Evolutionary conservation across 495 filamentous ascomycete species (phyloP).

Genomic region (Tuber umbilicatum): DNA sequence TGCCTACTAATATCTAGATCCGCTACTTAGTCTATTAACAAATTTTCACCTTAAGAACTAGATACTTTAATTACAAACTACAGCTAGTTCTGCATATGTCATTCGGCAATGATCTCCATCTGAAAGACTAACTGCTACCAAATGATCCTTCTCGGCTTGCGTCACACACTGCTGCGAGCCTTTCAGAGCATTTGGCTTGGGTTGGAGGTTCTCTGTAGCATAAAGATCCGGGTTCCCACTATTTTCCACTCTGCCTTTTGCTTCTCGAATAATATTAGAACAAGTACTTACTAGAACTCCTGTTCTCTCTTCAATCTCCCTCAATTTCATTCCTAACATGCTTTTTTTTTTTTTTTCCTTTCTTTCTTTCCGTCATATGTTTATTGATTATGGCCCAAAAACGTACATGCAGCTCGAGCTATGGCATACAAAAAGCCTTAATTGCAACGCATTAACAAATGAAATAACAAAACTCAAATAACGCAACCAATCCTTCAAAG

Average conservation of each 20-base stretch:
- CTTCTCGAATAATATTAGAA: conserved; percentile 18
- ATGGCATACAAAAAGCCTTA: too few species aligned
- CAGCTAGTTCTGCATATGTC: conserved; percentile 22
- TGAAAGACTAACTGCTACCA: conserved; percentile 19
- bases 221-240: conserved; percentile 16
- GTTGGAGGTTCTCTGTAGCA: conserved; percentile 14
- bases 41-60: too few species aligned
- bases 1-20: background rate
- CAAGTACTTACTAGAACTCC: conserved; percentile 23
- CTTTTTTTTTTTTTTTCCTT: too few species aligned
- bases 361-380: too few species aligned
- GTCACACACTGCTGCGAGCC: background rate
- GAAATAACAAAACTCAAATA: too few species aligned
- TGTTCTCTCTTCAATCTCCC: too few species aligned
- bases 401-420: too few species aligned
- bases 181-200: conserved; percentile 17
- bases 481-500: too few species aligned
- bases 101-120: conserved; percentile 23
- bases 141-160: conserved; percentile 8
- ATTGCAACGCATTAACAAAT: too few species aligned
- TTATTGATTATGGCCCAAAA: too few species aligned
- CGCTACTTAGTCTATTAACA: background rate
- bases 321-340: too few species aligned
- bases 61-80: conserved; percentile 12
- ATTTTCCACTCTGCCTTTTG: conserved; percentile 16